Conservation (phyloP, 192 early-diverging fungal genomes). For the Pilobolus umbonatus region DNA sequence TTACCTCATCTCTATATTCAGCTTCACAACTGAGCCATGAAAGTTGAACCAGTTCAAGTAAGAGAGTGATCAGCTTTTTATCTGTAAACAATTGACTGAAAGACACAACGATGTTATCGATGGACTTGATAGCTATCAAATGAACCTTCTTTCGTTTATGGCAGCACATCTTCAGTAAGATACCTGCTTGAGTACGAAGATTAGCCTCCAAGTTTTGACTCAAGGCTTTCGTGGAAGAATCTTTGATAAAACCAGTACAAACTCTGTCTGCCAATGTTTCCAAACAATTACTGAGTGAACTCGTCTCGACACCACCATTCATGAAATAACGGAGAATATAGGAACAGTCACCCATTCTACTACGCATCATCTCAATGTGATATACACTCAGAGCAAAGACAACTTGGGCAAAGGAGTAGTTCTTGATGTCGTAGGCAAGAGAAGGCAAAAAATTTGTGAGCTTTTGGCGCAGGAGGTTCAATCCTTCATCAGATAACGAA, state of each 20-base stretch:
- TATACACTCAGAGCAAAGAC: constrained; percentile 82
- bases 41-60: constrained; percentile 81
- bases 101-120: constrained; percentile 50
- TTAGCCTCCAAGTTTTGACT: constrained; percentile 47
- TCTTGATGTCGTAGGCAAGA: constrained; percentile 49
- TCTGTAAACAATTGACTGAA: constrained; percentile 83
- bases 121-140: constrained; percentile 57
- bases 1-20: constrained; percentile 67
- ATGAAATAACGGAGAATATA: constrained; percentile 78
- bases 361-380: constrained; percentile 78
- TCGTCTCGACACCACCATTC: constrained; percentile 80
- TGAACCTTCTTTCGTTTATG: constrained; percentile 69
- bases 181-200: constrained; percentile 52
- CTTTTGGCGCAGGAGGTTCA: constrained; percentile 52
- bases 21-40: constrained; percentile 75
- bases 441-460: constrained; percentile 55
- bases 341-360: constrained; percentile 60
- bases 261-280: constrained; percentile 71
- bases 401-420: constrained; percentile 63
- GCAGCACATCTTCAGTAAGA: constrained; percentile 59
- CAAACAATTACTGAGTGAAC: constrained; percentile 66
- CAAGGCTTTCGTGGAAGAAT: constrained; percentile 44
- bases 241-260: constrained; percentile 43
- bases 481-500: constrained; percentile 36
- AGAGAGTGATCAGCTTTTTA: constrained; percentile 54